Evolutionary conservation across 2,329 filamentous ascomycete genomes (phyloP).

Genomic region (Nemania sp.): DNA sequence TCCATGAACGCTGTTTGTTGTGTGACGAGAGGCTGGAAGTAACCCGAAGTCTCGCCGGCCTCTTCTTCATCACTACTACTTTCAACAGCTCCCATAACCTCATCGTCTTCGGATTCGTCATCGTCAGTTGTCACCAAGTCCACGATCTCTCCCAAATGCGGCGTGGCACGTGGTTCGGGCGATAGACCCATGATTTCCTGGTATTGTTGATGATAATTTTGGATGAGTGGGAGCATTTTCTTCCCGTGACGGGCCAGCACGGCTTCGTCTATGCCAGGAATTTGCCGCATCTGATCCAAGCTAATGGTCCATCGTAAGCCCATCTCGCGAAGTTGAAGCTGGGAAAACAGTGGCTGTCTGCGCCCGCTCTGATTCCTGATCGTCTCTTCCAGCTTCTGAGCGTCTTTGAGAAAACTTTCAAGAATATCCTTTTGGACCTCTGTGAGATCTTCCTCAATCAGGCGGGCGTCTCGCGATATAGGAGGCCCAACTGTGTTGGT

Average conservation of each 20-base stretch:
- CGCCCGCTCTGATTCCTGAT: slow-evolving; percentile 63
- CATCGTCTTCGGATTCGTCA: slow-evolving; percentile 37
- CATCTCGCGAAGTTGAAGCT: slow-evolving; percentile 73
- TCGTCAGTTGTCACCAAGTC: slow-evolving; percentile 53
- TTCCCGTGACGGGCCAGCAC: slow-evolving; percentile 65
- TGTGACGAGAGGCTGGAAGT: slow-evolving; percentile 44
- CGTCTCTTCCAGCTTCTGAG: slow-evolving; percentile 61
- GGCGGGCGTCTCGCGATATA: slow-evolving; percentile 59
- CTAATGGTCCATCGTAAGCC: slow-evolving; percentile 68
- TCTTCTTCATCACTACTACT: slow-evolving; percentile 34
- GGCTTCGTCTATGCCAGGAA: slow-evolving; percentile 64
- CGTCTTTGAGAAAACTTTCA: slow-evolving; percentile 65
- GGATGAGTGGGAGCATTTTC: slow-evolving; percentile 63
- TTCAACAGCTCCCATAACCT: slow-evolving; percentile 27
- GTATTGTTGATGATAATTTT: slow-evolving; percentile 51
- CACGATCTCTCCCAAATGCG: slow-evolving; percentile 41
- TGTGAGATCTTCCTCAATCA: slow-evolving; percentile 53
- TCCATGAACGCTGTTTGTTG: slow-evolving; percentile 40
- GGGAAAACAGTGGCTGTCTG: slow-evolving; percentile 66
- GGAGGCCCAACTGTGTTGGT: slow-evolving; percentile 55
- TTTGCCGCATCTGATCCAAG: slow-evolving; percentile 62
- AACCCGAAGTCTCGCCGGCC: slow-evolving; percentile 49
- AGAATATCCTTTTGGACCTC: slow-evolving; percentile 66
- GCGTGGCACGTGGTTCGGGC: slow-evolving; percentile 14
- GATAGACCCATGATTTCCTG: slow-evolving; percentile 51